Evolutionary conservation across 2,329 filamentous ascomycete species (phyloP).

Genomic region (Achaetomium macrosporum): DNA sequence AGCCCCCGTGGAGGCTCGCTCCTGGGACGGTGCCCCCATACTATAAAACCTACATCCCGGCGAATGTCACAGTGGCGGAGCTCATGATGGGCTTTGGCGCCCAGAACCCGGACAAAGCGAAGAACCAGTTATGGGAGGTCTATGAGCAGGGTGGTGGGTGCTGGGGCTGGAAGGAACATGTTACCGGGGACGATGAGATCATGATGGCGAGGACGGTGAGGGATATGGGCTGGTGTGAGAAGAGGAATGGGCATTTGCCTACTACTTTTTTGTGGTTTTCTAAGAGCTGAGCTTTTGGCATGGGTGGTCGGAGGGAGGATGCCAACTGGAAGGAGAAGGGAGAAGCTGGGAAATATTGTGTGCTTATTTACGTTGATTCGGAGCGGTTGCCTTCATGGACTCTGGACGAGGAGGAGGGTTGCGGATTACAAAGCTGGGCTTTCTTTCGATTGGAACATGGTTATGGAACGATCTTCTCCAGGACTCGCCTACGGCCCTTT

Average conservation of each 20-base stretch:
- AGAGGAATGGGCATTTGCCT: slow-evolving; percentile 39
- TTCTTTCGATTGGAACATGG: background rate
- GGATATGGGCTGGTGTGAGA: slow-evolving; percentile 53
- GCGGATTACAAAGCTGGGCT: background rate
- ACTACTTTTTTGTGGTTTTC: slow-evolving; percentile 57
- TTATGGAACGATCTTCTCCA: too few relatives aligned
- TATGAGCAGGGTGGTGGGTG: slow-evolving; percentile 48
- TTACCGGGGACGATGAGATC: slow-evolving; percentile 43
- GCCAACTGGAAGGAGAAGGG: background rate
- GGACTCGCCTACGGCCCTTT: too few relatives aligned
- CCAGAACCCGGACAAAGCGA: slow-evolving; percentile 42
- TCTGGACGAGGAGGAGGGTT: too few relatives aligned
- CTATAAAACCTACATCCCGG: slow-evolving; percentile 48
- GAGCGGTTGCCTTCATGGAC: too few relatives aligned
- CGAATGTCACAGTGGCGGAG: slow-evolving; percentile 47
- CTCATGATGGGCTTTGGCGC: slow-evolving; percentile 56
- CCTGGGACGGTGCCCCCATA: slow-evolving; percentile 36
- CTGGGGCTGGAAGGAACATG: slow-evolving; percentile 53
- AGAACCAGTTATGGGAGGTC: slow-evolving; percentile 54
- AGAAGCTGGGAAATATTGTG: background rate
- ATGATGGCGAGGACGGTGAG: slow-evolving; percentile 46
- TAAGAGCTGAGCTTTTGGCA: slow-evolving; percentile 35
- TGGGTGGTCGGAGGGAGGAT: background rate
- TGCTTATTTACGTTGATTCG: too few relatives aligned
- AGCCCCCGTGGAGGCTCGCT: slow-evolving; percentile 49